phyloP scores from a whole-genome alignment of 768 basidiomycete genomes.

The Pulveroboletus sp. region DNA sequence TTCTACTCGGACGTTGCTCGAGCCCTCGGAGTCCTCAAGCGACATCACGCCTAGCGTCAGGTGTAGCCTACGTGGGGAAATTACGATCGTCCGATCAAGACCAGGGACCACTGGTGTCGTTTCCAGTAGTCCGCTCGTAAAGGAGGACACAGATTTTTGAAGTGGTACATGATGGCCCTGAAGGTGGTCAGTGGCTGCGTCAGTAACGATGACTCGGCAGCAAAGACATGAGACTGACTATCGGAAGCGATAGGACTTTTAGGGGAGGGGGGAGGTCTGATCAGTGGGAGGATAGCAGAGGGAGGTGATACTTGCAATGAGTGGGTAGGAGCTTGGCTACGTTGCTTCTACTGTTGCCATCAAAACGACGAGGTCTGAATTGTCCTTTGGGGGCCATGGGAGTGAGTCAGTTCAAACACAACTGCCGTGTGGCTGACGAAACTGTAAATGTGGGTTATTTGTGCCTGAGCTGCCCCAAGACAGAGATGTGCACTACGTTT shows the following conservation, averaged over 20 bases:
- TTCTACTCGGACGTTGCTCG: background rate
- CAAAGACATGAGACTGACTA: conserved; percentile 30
- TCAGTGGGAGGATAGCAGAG: conserved; percentile 1
- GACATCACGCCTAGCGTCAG: conserved; percentile 74
- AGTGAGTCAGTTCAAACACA: conserved; percentile 1
- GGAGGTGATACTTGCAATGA: conserved; percentile 20
- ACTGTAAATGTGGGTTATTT: background rate
- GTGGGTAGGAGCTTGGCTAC: conserved; percentile 15
- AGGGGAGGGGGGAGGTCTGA: background rate
- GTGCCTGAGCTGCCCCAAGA: background rate
- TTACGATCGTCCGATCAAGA: conserved; percentile 55
- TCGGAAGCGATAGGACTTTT: conserved; percentile 30
- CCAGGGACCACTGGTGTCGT: conserved; percentile 37
- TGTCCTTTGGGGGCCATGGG: conserved; percentile 12
- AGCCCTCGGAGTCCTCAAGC: conserved; percentile 33
- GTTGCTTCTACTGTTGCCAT: background rate
- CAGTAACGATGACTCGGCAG: conserved; percentile 9
- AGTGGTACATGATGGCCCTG: conserved; percentile 41
- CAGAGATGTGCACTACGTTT: background rate
- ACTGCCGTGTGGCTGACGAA: background rate
- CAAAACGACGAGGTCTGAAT: background rate
- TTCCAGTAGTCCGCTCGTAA: conserved; percentile 28
- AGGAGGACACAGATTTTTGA: conserved; percentile 32
- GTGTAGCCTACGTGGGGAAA: conserved; percentile 56
- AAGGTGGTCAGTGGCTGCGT: background rate